Evolutionary conservation across 192 early-diverging fungal genomes (phyloP).

Genomic region (Umbelopsis sp.): DNA sequence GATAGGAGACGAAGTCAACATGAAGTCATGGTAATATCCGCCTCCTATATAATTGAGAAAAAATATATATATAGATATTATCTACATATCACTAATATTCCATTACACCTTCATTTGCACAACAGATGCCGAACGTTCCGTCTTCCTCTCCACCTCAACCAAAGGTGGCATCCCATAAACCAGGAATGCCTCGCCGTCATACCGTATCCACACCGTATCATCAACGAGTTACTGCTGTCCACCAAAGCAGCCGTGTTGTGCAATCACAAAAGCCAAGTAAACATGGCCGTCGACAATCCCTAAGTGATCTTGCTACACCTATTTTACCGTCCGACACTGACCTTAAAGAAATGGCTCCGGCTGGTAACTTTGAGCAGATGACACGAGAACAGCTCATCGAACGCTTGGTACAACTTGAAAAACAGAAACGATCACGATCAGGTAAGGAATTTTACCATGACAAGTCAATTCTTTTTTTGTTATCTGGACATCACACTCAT

Average conservation of each 20-base stretch:
- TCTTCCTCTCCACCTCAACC: not conserved
- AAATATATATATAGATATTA: too few relatives aligned
- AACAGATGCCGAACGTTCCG: not conserved
- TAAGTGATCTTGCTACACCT: slow-evolving; percentile 15
- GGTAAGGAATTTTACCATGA: not conserved
- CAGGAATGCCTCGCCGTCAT: slow-evolving; percentile 23
- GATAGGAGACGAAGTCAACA: not conserved
- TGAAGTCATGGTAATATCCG: not conserved
- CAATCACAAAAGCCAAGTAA: slow-evolving; percentile 10
- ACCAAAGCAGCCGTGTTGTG: not conserved
- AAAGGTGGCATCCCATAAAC: not conserved
- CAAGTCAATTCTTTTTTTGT: not conserved
- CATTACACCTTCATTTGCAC: not conserved
- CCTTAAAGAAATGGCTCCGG: slow-evolving; percentile 1
- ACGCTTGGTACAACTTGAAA: slow-evolving; percentile 23
- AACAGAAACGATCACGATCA: slow-evolving; percentile 20
- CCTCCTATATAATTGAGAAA: not conserved
- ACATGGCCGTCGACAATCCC: slow-evolving; percentile 18
- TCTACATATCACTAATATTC: not conserved
- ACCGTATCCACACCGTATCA: slow-evolving; percentile 30
- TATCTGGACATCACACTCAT: not conserved
- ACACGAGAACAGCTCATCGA: slow-evolving; percentile 27
- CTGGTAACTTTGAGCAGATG: slow-evolving; percentile 16
- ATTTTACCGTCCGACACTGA: slow-evolving; percentile 2
- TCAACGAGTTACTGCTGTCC: slow-evolving; percentile 2